phyloP scores from a whole-genome alignment of 2,329 filamentous ascomycete species.

The Aspergillus pseudotamarii region DNA sequence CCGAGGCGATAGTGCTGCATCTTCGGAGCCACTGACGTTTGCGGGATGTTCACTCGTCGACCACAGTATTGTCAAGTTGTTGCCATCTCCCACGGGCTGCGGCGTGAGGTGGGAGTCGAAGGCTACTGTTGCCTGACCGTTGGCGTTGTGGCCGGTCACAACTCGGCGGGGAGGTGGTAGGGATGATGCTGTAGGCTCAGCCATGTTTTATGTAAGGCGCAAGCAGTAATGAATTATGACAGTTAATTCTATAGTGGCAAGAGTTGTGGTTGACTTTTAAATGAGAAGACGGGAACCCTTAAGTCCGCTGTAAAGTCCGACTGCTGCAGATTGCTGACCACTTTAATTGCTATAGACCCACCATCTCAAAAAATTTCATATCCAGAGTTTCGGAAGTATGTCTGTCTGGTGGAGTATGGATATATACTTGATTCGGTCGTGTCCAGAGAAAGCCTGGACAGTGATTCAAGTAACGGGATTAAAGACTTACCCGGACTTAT shows the following conservation, averaged over 20 bases:
- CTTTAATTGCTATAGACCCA: too few relatives aligned
- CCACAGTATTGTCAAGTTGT: neutral
- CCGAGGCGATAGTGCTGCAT: neutral
- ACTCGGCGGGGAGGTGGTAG: neutral
- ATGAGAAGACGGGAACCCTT: too few relatives aligned
- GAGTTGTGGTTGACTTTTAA: too few relatives aligned
- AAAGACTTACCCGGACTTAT: neutral
- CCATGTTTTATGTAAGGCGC: neutral
- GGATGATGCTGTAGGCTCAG: neutral
- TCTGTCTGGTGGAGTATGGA: too few relatives aligned
- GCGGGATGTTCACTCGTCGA: neutral
- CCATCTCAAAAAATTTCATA: too few relatives aligned
- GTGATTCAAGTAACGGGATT: too few relatives aligned
- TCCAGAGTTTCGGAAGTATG: too few relatives aligned
- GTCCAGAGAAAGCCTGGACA: too few relatives aligned
- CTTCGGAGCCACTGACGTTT: neutral
- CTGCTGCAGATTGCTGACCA: too few relatives aligned
- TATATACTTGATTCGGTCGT: too few relatives aligned
- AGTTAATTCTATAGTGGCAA: too few relatives aligned
- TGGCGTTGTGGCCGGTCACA: neutral
- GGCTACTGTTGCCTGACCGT: neutral
- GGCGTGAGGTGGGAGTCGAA: neutral
- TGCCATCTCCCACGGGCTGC: neutral
- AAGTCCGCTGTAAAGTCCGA: too few relatives aligned
- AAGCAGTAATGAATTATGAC: neutral